These are phyloP conservation scores for Trichophyton rubrum DNA, from an alignment of 2,329 filamentous ascomycete genomes.

Conservation along the genomic window DNA sequence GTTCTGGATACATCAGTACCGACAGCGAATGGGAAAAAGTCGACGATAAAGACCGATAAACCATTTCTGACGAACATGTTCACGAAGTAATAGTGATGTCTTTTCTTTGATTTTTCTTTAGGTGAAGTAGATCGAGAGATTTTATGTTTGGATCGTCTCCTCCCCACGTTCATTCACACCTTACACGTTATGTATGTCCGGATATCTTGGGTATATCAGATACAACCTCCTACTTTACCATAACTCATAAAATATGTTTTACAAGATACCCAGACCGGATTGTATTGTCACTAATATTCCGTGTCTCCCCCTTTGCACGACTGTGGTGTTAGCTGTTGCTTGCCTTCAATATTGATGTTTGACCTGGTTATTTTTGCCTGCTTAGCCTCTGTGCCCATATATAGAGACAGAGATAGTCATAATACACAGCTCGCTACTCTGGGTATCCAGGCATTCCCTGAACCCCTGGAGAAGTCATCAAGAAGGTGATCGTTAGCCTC, in stretches of 20 bases:
- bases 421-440: not conserved
- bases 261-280: not conserved
- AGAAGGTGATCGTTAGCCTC: too few species aligned
- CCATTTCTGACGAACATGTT: not conserved
- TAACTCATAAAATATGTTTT: conserved; percentile 9
- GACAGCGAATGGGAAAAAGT: conserved; percentile 98
- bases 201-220: conserved; percentile 13
- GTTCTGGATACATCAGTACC: conserved; percentile 54
- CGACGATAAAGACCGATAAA: conserved; percentile 50
- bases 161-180: not conserved
- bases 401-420: not conserved
- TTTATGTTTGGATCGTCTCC: not conserved
- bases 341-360: not conserved
- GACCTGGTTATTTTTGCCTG: not conserved
- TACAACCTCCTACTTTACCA: conserved; percentile 8
- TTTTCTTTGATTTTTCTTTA: conserved; percentile 2
- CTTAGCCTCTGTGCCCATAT: not conserved
- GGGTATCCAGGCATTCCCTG: not conserved
- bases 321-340: not conserved
- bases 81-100: not conserved
- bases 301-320: not conserved
- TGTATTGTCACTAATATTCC: too few species aligned
- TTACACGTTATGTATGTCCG: conserved; percentile 8
- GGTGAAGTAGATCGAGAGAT: conserved; percentile 5
- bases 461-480: too few species aligned